phyloP scores from a whole-genome alignment of 208 protist species.

The Leishmania martiniquensis region DNA sequence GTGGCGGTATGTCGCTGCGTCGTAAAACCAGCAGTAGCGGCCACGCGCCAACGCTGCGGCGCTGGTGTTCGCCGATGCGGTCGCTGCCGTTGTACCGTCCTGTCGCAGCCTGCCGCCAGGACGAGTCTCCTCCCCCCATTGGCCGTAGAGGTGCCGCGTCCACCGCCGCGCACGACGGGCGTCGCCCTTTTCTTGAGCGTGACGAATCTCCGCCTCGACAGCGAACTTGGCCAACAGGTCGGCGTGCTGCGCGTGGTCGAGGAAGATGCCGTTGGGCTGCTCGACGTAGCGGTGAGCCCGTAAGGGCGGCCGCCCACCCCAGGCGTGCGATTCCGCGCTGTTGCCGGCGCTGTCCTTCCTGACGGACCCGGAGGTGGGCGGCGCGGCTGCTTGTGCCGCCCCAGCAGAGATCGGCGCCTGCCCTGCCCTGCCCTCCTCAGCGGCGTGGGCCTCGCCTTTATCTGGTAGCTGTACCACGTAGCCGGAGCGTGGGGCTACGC shows the following conservation, averaged over 20 bases:
- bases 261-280: slow-evolving; percentile 48
- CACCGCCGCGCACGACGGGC: slow-evolving; percentile 15
- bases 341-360: not conserved
- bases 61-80: not conserved
- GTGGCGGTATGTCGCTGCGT: slow-evolving; percentile 30
- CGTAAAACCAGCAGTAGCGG: slow-evolving; percentile 23
- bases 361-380: not conserved
- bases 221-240: slow-evolving; percentile 28
- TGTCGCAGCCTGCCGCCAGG: not conserved
- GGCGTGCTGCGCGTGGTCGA: slow-evolving; percentile 40
- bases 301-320: slow-evolving; percentile 33
- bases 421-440: not conserved
- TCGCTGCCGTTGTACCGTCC: not conserved
- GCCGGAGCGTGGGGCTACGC: not conserved
- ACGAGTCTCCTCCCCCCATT: not conserved
- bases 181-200: slow-evolving; percentile 21
- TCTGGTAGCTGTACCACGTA: not conserved
- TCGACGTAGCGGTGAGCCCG: slow-evolving; percentile 71
- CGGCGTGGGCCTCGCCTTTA: not conserved
- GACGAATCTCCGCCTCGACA: slow-evolving; percentile 22
- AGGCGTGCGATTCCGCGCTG: not conserved
- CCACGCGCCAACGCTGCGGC: not conserved
- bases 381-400: not conserved
- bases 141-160: slow-evolving; percentile 19
- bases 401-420: not conserved